These are phyloP conservation scores for Cercis canadensis DNA, from an alignment of 306 rosid species.

Conservation along the genomic window DNA sequence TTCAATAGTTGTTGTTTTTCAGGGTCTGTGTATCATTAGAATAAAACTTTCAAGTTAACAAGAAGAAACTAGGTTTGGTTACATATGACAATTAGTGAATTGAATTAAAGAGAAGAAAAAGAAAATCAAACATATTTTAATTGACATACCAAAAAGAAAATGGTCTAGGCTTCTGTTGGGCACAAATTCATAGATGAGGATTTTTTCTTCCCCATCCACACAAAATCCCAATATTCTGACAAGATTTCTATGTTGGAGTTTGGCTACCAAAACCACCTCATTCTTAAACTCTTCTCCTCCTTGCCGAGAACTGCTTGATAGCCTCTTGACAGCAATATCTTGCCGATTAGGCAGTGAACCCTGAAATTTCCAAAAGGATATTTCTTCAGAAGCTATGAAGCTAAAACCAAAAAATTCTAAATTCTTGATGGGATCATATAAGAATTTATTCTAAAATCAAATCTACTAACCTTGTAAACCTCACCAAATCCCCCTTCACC, in stretches of 20 bases:
- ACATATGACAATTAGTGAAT: background rate
- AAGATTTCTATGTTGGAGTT: conserved; percentile 60
- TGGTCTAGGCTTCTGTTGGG: conserved; percentile 57
- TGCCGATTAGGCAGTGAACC: conserved; percentile 45
- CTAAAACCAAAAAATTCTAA: too few relatives aligned
- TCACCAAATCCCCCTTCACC: background rate
- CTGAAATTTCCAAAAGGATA: conserved; percentile 26
- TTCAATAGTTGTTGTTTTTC: conserved; percentile 40
- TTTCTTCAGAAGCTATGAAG: too few relatives aligned
- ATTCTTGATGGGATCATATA: background rate
- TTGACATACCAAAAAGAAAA: conserved; percentile 47
- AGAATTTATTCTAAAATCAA: background rate
- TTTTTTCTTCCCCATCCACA: conserved; percentile 56
- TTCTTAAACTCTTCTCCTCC: conserved; percentile 59
- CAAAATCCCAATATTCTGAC: conserved; percentile 60
- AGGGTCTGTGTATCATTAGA: background rate
- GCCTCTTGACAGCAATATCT: conserved; percentile 64
- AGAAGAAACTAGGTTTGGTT: background rate
- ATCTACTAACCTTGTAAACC: conserved; percentile 54
- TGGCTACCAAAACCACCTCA: conserved; percentile 56
- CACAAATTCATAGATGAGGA: conserved; percentile 58
- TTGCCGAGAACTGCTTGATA: conserved; percentile 54
- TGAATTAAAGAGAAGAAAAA: background rate
- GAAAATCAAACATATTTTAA: background rate
- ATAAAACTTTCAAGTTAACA: background rate